Base-by-base conservation (phyloP, 2,329 filamentous ascomycete species). In the Neoascochyta sp. region DNA sequence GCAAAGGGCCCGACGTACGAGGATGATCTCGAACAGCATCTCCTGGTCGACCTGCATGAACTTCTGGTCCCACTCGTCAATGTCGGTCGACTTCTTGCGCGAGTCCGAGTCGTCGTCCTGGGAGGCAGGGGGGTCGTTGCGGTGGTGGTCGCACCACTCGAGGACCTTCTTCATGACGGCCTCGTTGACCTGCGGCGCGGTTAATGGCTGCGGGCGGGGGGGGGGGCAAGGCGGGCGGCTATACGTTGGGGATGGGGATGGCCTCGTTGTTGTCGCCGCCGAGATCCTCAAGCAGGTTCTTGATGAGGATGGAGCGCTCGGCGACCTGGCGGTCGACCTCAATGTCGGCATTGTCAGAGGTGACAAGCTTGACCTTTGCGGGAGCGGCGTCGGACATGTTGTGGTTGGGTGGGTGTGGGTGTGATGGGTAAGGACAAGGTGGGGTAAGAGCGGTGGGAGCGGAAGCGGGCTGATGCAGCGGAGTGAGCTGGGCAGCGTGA, bases 41-140 rank as follows among this genome's bases (percentile, higher is more conserved):
- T 98, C 92, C 62, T 98, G 92, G 64, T 98, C 92, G 11, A 98
- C 92, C 68, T 96, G 90, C 92, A 98, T 96, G 67, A 96, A 98
- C 70, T 98, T 98, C 67, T 96, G 90, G 54, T 98, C 92, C 92
- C 92, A 98, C 68, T 98, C 92, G 38, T 96, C 92, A 47, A 98
- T 98, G 54, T 98, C 92, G 25, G 92, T 96, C 2, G 89, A 95
- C 79, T 95, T 95, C 76, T 95, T 95, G 52, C 92, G 86, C 28
- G 82, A 88, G 55, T 96, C 90, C 41, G 84, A 83, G 54, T 98
- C 88, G 39, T 95, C 92, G 42, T 96, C 90, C 54, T 80, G 78
- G 31, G 81, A 74, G 42, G 80, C 76, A n/a, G 80, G 74, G 21
- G 92, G 87, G 58, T 98, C 92, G 63, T 81, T 80, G 65, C 86